Conservation (phyloP, 73 alveolate species). For the Paramecium sexaurelia region DNA sequence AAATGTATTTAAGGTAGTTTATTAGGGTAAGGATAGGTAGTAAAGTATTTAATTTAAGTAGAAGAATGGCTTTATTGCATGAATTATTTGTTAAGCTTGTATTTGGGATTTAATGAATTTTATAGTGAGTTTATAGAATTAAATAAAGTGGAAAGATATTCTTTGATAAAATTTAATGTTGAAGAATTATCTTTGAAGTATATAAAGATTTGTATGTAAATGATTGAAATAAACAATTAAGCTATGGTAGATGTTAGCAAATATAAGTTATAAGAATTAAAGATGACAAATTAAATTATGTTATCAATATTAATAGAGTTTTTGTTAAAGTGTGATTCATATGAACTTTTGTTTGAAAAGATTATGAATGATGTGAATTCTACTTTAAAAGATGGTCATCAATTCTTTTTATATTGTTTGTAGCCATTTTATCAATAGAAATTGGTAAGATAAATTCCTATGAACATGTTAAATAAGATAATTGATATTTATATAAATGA, state of each 20-base stretch:
- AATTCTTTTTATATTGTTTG: neutral
- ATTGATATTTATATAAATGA: neutral
- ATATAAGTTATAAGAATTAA: slow-evolving; percentile 8
- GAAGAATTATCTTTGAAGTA: slow-evolving; percentile 7
- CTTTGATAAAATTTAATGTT: neutral
- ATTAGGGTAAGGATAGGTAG: neutral
- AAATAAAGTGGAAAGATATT: neutral
- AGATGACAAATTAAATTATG: neutral
- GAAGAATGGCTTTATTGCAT: slow-evolving; percentile 26
- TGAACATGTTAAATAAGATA: neutral
- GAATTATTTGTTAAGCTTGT: slow-evolving; percentile 16
- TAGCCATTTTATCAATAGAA: slow-evolving; percentile 8
- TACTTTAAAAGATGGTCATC: neutral
- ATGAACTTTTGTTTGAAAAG: neutral
- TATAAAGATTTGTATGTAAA: neutral
- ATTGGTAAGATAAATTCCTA: neutral
- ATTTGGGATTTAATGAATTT: neutral
- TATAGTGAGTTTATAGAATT: slow-evolving; percentile 10
- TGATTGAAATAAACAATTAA: neutral
- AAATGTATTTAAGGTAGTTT: neutral
- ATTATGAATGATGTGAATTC: neutral
- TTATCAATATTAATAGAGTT: slow-evolving; percentile 23
- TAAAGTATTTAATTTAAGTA: neutral
- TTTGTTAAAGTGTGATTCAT: neutral
- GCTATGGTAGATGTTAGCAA: neutral